These are phyloP conservation scores for Xanthoceras sorbifolium DNA, from an alignment of 345 rosid species.

Conservation along the genomic window DNA sequence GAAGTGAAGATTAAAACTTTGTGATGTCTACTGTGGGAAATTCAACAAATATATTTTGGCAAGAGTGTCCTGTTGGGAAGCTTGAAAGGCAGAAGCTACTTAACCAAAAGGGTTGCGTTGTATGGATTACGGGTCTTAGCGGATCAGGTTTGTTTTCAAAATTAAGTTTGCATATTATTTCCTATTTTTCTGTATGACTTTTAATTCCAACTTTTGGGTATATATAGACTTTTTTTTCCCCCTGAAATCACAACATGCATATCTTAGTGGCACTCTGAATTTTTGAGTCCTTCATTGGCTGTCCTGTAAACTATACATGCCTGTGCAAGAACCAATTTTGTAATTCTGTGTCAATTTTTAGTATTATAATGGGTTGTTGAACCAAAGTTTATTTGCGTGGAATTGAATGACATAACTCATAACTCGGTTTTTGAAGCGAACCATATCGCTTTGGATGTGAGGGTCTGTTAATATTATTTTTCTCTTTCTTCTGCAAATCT, in stretches of 20 bases:
- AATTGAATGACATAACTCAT: not conserved
- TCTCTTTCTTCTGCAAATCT: too few relatives aligned
- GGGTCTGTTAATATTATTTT: too few relatives aligned
- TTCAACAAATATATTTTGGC: constrained; percentile 86
- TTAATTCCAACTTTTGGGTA: not conserved
- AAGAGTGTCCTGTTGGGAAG: constrained; percentile 76
- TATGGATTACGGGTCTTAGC: constrained; percentile 99
- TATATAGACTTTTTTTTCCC: not conserved
- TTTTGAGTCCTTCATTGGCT: not conserved
- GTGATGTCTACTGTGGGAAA: constrained; percentile 67
- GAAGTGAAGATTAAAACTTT: constrained; percentile 19
- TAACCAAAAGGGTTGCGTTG: constrained; percentile 84
- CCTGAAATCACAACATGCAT: not conserved
- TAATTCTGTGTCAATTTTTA: not conserved
- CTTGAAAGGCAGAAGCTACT: constrained; percentile 75
- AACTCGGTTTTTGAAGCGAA: not conserved
- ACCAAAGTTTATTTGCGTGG: not conserved
- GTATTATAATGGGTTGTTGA: not conserved
- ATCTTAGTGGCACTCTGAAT: not conserved
- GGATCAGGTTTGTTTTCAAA: constrained; percentile 68
- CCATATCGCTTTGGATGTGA: too few relatives aligned
- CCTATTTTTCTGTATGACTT: not conserved
- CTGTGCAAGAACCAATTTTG: too few relatives aligned
- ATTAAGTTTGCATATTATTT: not conserved
- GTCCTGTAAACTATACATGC: not conserved